Evolutionary conservation across 805 yeast genomes (phyloP).

Genomic region (Grigorovia humatica): DNA sequence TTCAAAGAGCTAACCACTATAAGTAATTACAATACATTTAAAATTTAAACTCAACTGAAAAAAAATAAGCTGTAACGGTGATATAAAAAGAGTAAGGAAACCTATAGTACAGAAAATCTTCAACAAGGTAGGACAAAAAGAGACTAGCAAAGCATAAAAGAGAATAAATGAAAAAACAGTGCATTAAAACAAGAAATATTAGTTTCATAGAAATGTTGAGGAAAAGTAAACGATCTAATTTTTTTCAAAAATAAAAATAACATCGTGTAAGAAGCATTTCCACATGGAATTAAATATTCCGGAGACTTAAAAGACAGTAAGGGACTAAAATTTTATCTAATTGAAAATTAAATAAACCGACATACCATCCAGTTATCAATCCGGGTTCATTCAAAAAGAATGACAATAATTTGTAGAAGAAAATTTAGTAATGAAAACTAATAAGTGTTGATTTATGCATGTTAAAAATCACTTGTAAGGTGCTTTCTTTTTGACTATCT

Average conservation of each 20-base stretch:
- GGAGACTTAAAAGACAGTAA: conserved; percentile 96
- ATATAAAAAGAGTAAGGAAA: not conserved
- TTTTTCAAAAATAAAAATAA: conserved; percentile 6
- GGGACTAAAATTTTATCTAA: conserved; percentile 47
- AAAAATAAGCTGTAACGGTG: not conserved
- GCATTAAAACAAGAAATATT: not conserved
- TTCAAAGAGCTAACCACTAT: not conserved
- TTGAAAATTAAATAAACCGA: conserved; percentile 32
- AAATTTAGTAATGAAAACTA: not conserved
- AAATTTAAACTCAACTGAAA: no score
- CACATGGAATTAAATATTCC: conserved; percentile 53
- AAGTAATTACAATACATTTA: not conserved
- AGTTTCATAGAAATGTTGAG: conserved; percentile 36
- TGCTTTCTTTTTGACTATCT: no score
- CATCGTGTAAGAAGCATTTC: conserved; percentile 62
- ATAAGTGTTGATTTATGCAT: no score
- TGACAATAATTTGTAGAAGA: not conserved
- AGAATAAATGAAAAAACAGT: not conserved
- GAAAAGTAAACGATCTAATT: conserved; percentile 55
- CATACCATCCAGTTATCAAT: conserved; percentile 98
- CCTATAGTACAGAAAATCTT: not conserved
- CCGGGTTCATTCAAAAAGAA: conserved; percentile 39
- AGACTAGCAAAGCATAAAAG: not conserved
- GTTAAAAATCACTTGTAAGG: no score
- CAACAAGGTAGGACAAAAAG: not conserved